Conservation (phyloP, 306 rosid genomes). For the Castanea mollissima region DNA sequence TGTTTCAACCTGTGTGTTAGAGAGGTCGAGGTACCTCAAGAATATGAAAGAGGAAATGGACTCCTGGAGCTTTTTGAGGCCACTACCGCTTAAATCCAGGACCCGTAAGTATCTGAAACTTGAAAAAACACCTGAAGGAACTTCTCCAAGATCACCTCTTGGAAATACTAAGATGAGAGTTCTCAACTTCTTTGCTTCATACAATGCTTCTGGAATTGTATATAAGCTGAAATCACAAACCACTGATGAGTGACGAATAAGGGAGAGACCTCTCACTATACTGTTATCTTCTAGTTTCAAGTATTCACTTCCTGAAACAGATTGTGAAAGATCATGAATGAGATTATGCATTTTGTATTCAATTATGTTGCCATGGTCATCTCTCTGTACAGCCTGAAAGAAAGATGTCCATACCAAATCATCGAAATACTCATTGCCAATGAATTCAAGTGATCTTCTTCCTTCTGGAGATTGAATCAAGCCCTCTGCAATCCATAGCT, state of each 20-base stretch:
- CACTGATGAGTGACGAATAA: conserved; percentile 25
- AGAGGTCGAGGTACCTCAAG: conserved; percentile 24
- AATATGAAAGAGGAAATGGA: conserved; percentile 10
- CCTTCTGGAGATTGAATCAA: conserved; percentile 10
- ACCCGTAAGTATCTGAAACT: conserved; percentile 21
- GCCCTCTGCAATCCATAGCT: conserved; percentile 30
- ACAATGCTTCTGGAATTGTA: conserved; percentile 16
- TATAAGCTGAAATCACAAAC: conserved; percentile 3
- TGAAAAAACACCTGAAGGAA: conserved; percentile 1
- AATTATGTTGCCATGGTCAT: not conserved
- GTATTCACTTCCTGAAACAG: conserved; percentile 23
- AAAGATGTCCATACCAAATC: conserved; percentile 24
- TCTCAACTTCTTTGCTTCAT: conserved; percentile 10
- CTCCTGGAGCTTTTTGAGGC: conserved; percentile 3
- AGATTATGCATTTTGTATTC: conserved; percentile 31
- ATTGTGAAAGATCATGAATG: conserved; percentile 23
- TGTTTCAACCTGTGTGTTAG: not conserved
- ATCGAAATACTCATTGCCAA: conserved; percentile 27
- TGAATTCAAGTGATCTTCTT: conserved; percentile 6
- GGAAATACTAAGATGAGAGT: conserved; percentile 20
- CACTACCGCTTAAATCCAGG: conserved; percentile 19
- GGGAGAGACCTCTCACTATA: not conserved
- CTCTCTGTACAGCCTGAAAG: conserved; percentile 24
- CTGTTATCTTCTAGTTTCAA: not conserved
- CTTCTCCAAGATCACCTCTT: conserved; percentile 7